phyloP scores from a whole-genome alignment of 768 basidiomycete genomes.

The Lepiota brunneoincarnata region DNA sequence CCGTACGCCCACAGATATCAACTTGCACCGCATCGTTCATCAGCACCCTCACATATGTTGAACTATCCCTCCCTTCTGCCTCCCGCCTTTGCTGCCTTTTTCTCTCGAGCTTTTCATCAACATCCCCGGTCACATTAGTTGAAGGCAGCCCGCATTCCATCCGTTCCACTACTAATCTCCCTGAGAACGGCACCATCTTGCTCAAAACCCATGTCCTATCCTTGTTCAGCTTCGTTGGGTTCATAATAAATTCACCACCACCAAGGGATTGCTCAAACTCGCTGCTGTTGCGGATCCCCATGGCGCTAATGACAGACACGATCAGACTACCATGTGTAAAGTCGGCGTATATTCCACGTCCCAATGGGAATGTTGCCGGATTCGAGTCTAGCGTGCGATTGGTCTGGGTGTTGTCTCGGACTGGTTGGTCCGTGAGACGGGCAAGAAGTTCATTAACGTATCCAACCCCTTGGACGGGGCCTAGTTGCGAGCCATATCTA shows the following conservation, averaged over 20 bases:
- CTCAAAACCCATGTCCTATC: slow-evolving; percentile 51
- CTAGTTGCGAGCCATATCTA: slow-evolving; percentile 62
- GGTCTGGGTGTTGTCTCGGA: slow-evolving; percentile 69
- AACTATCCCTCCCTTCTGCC: slow-evolving; percentile 6
- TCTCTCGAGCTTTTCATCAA: background rate
- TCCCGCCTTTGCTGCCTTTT: background rate
- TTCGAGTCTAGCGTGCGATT: slow-evolving; percentile 68
- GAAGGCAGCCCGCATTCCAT: slow-evolving; percentile 37
- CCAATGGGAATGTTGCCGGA: slow-evolving; percentile 67
- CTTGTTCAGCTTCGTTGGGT: slow-evolving; percentile 29
- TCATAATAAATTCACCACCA: slow-evolving; percentile 17
- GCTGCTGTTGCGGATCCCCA: slow-evolving; percentile 46
- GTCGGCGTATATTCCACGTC: slow-evolving; percentile 66
- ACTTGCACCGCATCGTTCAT: slow-evolving; percentile 73
- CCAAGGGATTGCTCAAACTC: no score
- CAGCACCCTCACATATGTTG: slow-evolving; percentile 64
- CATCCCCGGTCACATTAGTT: no score
- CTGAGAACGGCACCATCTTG: slow-evolving; percentile 71
- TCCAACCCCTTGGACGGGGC: slow-evolving; percentile 79
- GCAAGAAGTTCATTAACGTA: slow-evolving; percentile 86
- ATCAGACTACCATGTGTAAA: slow-evolving; percentile 88
- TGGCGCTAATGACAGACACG: slow-evolving; percentile 68
- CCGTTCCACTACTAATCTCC: slow-evolving; percentile 70
- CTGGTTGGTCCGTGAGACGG: slow-evolving; percentile 61
- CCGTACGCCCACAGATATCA: slow-evolving; percentile 51